Percentiles rank a stretch among this genome's conserved stretches.
These are phyloP conservation scores for Tolypocladium nubicola DNA, from an alignment of 2,329 filamentous ascomycete genomes.

Conservation along the genomic window DNA sequence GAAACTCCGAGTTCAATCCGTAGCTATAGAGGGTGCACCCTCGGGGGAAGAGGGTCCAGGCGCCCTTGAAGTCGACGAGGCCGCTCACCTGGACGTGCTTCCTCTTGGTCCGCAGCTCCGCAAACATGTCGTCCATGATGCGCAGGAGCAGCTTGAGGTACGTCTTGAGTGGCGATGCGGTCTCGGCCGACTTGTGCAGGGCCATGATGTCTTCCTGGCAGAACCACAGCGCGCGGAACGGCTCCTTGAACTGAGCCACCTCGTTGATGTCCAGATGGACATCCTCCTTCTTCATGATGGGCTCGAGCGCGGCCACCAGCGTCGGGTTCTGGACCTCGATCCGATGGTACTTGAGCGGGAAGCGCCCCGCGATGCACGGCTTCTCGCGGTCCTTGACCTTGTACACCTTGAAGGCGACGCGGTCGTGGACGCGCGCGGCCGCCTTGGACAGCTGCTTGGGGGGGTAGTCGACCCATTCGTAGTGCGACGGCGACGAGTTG, in stretches of 20 bases:
- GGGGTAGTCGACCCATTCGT: conserved; percentile 29
- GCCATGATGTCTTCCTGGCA: conserved; percentile 29
- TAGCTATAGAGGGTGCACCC: conserved; percentile 26
- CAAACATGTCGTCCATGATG: conserved; percentile 32
- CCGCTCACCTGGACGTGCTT: conserved; percentile 23
- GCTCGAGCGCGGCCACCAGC: conserved; percentile 29
- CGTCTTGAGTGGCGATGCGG: conserved; percentile 17
- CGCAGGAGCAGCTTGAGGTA: conserved; percentile 29
- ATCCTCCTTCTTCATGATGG: conserved; percentile 30
- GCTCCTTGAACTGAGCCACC: conserved; percentile 23
- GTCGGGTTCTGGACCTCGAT: conserved; percentile 31
- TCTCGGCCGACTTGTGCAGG: conserved; percentile 15
- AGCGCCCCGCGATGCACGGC: conserved; percentile 25
- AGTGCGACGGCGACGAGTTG: conserved; percentile 10
- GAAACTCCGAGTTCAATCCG: conserved; percentile 27
- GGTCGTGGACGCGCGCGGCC: conserved; percentile 22
- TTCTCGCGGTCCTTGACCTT: conserved; percentile 33
- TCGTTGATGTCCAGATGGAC: conserved; percentile 26
- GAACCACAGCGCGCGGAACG: conserved; percentile 33
- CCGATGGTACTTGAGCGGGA: conserved; percentile 26
- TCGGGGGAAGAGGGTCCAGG: conserved; percentile 34
- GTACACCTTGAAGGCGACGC: conserved; percentile 33
- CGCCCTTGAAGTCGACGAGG: conserved; percentile 28
- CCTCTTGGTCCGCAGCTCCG: conserved; percentile 23
- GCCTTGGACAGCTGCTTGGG: conserved; percentile 30